A percentile compares a stretch with the other conserved stretches of the same genome.
Evolutionary conservation across 1,139 yeast genomes (phyloP).

Genomic region (Diutina mesorugosa): DNA sequence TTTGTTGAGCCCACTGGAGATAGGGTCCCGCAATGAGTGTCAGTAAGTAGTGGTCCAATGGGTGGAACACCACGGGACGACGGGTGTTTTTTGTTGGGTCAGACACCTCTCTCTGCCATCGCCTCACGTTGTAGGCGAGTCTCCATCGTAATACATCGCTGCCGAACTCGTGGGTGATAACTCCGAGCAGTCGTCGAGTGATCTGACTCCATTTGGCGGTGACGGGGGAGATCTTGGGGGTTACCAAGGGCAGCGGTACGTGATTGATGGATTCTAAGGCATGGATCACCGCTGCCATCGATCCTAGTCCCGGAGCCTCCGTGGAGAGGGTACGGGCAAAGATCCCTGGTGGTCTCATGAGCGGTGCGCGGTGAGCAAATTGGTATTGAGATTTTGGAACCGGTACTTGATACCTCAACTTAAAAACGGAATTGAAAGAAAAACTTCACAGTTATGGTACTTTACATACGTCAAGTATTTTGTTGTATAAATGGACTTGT

Average conservation of each 20-base stretch:
- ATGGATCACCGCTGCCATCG: not conserved
- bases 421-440: too few species aligned
- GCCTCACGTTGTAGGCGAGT: not conserved
- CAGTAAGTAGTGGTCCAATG: not conserved
- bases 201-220: not conserved
- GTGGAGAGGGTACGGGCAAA: not conserved
- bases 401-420: too few species aligned
- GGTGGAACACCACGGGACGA: not conserved
- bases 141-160: not conserved
- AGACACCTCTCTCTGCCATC: not conserved
- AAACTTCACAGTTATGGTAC: too few species aligned
- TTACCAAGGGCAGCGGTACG: not conserved
- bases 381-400: not conserved
- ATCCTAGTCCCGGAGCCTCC: not conserved
- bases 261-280: not conserved
- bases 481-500: too few species aligned
- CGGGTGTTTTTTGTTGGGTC: not conserved
- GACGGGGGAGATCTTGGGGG: not conserved
- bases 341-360: not conserved
- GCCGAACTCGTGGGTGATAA: not conserved
- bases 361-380: not conserved
- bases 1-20: not conserved
- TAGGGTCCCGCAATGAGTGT: not conserved
- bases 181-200: not conserved
- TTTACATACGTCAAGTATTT: too few species aligned